Conservation (phyloP, 2,329 filamentous ascomycete genomes). For the Cadophora sp. region DNA sequence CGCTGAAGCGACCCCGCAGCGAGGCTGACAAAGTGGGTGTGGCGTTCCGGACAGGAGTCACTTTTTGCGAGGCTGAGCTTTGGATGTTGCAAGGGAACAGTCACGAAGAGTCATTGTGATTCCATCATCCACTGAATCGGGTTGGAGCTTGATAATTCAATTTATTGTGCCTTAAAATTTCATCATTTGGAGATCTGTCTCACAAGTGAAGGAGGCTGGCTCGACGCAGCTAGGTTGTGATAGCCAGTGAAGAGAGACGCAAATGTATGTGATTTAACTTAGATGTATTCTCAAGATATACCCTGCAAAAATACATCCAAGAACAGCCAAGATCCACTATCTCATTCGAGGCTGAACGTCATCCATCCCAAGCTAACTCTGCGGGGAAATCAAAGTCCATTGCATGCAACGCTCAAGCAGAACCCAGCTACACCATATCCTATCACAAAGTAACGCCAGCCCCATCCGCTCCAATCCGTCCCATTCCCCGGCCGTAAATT, state of each 20-base stretch:
- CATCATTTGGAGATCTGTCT: neutral
- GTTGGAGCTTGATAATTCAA: neutral
- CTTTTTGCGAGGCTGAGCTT: neutral
- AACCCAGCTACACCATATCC: conserved; percentile 2
- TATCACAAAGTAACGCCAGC: conserved; percentile 13
- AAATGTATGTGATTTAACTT: neutral
- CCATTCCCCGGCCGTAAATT: neutral
- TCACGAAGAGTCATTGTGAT: conserved; percentile 17
- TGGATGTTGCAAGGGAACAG: neutral
- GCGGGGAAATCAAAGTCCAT: neutral
- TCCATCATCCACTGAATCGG: neutral
- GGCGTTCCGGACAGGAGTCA: conserved; percentile 5
- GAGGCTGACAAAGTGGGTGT: conserved; percentile 6
- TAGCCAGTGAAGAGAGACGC: neutral
- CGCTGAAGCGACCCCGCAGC: conserved; percentile 16
- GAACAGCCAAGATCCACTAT: neutral
- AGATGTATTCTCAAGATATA: neutral
- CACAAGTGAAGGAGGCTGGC: no score
- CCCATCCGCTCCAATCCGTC: conserved; percentile 1
- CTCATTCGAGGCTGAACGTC: neutral
- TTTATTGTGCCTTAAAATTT: neutral
- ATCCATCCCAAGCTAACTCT: neutral
- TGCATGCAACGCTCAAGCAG: conserved; percentile 4
- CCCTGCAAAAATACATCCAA: neutral
- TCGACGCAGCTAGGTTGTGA: no score